Conservation (phyloP, 768 basidiomycete species). For the Rhodotorula kratochvilovae region DNA sequence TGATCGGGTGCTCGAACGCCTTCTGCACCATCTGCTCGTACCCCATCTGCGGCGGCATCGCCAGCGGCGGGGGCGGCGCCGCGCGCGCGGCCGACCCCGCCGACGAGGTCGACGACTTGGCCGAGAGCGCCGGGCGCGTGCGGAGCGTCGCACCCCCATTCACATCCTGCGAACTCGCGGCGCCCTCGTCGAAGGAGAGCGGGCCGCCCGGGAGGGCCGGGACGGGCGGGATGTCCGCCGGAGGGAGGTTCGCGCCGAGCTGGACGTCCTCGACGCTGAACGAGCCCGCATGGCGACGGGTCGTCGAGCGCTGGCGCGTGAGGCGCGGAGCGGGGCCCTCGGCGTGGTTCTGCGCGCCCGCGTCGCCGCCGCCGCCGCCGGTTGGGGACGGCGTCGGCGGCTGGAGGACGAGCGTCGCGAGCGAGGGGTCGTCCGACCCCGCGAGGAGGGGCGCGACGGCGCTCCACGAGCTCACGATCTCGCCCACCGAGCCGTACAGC, state of each 20-base stretch:
- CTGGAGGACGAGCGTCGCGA: constrained; percentile 35
- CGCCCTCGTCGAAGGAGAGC: neutral
- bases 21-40: constrained; percentile 31
- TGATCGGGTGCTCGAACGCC: constrained; percentile 38
- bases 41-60: constrained; percentile 13
- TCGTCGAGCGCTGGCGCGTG: constrained; percentile 22
- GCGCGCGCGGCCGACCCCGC: neutral
- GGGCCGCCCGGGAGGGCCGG: constrained; percentile 12
- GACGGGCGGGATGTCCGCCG: constrained; percentile 30
- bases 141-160: neutral
- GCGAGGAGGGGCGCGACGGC: constrained; percentile 67
- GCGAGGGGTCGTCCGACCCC: constrained; percentile 50
- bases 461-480: constrained; percentile 81
- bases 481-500: constrained; percentile 82
- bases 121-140: neutral
- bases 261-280: constrained; percentile 44
- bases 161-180: neutral
- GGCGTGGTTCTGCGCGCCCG: neutral
- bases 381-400: constrained; percentile 39
- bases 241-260: constrained; percentile 37
- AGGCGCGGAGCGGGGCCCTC: constrained; percentile 5
- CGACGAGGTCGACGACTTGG: neutral
- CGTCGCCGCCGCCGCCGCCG: too few species aligned
- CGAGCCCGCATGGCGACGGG: constrained; percentile 42
- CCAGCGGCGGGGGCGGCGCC: neutral